A percentile compares a stretch with the other conserved stretches of the same genome.
These are phyloP conservation scores for Umbelopsis sp. DNA, from an alignment of 371 early-diverging fungal species.

Conservation along the genomic window DNA sequence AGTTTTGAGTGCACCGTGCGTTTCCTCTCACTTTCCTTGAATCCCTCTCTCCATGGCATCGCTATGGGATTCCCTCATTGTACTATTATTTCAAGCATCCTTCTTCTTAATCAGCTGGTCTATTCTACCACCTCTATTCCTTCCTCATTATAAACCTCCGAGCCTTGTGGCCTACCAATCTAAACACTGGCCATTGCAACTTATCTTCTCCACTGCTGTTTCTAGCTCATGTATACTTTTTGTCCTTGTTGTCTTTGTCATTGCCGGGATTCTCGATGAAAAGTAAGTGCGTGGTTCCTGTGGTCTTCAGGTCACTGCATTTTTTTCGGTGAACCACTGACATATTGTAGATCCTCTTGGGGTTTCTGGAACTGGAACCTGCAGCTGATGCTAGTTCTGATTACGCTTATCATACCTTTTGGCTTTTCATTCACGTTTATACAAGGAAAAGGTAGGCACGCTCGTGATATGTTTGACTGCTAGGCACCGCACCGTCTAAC, in stretches of 20 bases:
- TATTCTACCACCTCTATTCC: slow-evolving; percentile 3
- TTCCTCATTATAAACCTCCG: slow-evolving; percentile 18
- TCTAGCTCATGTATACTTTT: slow-evolving; percentile 80
- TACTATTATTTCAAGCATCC: slow-evolving; percentile 17
- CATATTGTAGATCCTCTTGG: slow-evolving; percentile 61
- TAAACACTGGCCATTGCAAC: slow-evolving; percentile 34
- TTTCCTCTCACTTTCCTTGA: not conserved
- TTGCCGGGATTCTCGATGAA: slow-evolving; percentile 68
- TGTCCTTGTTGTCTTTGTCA: slow-evolving; percentile 83
- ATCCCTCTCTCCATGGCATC: not conserved
- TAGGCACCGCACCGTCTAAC: not conserved
- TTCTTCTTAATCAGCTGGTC: slow-evolving; percentile 15
- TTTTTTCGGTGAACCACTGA: too few relatives aligned
- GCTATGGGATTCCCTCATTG: slow-evolving; percentile 16
- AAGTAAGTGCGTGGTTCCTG: slow-evolving; percentile 47
- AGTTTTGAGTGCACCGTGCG: slow-evolving; percentile 4
- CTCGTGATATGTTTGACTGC: too few relatives aligned
- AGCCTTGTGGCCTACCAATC: not conserved
- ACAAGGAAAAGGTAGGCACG: slow-evolving; percentile 37
- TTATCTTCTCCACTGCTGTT: slow-evolving; percentile 79
- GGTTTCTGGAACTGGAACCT: slow-evolving; percentile 79
- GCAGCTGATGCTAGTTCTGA: slow-evolving; percentile 62
- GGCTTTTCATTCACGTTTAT: slow-evolving; percentile 74
- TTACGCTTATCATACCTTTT: slow-evolving; percentile 76
- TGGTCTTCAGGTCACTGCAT: too few relatives aligned